Evolutionary conservation across 305 asterid genomes (phyloP).

Genomic region (Fraxinus paxiana): DNA sequence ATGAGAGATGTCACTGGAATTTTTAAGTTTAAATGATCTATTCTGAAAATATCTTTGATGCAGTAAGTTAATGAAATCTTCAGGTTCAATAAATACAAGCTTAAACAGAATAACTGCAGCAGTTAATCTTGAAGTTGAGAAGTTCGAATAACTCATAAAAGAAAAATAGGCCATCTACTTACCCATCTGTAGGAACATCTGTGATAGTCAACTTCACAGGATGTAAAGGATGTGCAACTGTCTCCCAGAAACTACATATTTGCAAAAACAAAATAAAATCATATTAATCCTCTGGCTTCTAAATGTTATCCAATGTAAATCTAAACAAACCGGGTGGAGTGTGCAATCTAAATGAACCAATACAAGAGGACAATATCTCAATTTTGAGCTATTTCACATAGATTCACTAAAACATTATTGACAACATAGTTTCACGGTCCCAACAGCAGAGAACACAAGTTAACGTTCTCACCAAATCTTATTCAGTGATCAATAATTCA

Average conservation of each 20-base stretch:
- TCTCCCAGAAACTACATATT: conserved; percentile 76
- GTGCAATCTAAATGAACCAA: neutral
- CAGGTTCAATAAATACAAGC: neutral
- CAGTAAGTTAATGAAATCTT: conserved; percentile 7
- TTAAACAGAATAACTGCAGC: neutral
- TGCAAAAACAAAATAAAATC: neutral
- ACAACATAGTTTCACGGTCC: neutral
- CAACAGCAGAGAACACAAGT: conserved; percentile 11
- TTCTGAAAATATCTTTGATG: neutral
- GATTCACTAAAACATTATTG: conserved; percentile 1
- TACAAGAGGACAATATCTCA: neutral
- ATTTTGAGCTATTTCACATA: conserved; percentile 18
- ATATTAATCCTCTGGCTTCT: conserved; percentile 8
- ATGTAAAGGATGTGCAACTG: conserved; percentile 61
- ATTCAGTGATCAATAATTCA: conserved; percentile 11
- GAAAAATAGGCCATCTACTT: conserved; percentile 24
- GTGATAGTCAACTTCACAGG: conserved; percentile 74
- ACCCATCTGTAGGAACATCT: conserved; percentile 79
- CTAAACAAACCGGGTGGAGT: neutral
- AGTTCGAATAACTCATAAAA: neutral
- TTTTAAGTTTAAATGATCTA: conserved; percentile 12
- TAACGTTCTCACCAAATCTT: neutral
- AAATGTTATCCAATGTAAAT: conserved; percentile 1
- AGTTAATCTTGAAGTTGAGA: neutral
- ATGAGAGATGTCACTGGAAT: neutral